A percentile compares a stretch with the other conserved stretches of the same genome.
phyloP scores from a whole-genome alignment of 208 protist species.

The Plasmodiophora brassicae region DNA sequence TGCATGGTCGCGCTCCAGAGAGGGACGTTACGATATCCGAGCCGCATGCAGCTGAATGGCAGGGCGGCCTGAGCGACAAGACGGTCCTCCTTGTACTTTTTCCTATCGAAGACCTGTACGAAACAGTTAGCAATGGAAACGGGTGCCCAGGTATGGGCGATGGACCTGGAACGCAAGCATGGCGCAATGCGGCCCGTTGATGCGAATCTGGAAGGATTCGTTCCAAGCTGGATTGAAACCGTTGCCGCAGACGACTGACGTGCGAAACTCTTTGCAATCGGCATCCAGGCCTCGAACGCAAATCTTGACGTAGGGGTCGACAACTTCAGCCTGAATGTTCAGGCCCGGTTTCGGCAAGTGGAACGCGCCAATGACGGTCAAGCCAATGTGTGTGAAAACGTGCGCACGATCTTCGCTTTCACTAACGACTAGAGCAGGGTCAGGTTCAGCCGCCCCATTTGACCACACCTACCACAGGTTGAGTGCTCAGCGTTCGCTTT shows the following conservation, averaged over 20 bases:
- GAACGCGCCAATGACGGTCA: slow-evolving; percentile 13
- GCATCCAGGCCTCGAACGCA: neutral
- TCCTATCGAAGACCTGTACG: slow-evolving; percentile 2
- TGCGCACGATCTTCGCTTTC: too few species aligned
- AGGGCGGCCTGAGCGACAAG: neutral
- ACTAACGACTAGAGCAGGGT: too few species aligned
- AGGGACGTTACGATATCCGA: slow-evolving; percentile 4
- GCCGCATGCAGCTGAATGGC: neutral
- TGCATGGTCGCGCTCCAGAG: neutral
- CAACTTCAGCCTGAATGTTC: neutral
- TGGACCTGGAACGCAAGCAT: neutral
- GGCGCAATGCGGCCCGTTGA: slow-evolving; percentile 4
- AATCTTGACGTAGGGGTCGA: slow-evolving; percentile 29
- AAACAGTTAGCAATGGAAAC: neutral
- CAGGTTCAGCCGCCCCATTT: too few species aligned
- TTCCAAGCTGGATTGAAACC: slow-evolving; percentile 16
- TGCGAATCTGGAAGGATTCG: neutral
- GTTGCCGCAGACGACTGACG: neutral
- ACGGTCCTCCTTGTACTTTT: neutral
- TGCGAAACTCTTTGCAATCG: slow-evolving; percentile 28
- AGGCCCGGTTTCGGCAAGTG: neutral
- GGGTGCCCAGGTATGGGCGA: neutral
- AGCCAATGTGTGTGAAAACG: slow-evolving; percentile 9
- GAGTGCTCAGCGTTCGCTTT: too few species aligned
- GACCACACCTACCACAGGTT: too few species aligned